These are phyloP conservation scores for Didymosphaeria variabile DNA, from an alignment of 2,329 filamentous ascomycete genomes.

Conservation along the genomic window DNA sequence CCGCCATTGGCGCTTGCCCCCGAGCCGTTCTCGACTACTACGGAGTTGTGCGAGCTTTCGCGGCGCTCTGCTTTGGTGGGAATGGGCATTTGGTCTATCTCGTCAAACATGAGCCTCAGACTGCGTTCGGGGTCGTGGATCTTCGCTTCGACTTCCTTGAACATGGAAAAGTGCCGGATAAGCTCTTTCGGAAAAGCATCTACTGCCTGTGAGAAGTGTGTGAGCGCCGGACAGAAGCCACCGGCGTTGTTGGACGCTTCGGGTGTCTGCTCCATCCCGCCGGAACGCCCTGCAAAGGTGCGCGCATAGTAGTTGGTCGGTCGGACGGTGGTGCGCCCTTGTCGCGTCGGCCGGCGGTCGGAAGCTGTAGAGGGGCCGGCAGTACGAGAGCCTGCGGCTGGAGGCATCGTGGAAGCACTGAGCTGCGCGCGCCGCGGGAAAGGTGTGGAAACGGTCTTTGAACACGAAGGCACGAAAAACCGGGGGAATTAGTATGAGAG, in stretches of 20 bases:
- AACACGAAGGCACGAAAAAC: constrained; percentile 29
- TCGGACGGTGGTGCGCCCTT: constrained; percentile 56
- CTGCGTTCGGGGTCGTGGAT: constrained; percentile 87
- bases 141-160: constrained; percentile 98
- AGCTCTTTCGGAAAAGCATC: constrained; percentile 93
- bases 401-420: constrained; percentile 44
- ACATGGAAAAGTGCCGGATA: constrained; percentile 90
- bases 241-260: constrained; percentile 49
- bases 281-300: constrained; percentile 52
- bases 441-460: constrained; percentile 22
- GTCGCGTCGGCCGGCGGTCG: constrained; percentile 53
- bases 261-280: constrained; percentile 50
- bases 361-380: constrained; percentile 28
- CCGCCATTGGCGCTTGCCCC: constrained; percentile 51
- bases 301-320: constrained; percentile 63
- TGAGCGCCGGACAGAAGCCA: constrained; percentile 72
- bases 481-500: constrained; percentile 24
- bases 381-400: constrained; percentile 44
- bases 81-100: constrained; percentile 61
- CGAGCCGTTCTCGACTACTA: constrained; percentile 50
- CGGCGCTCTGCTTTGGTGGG: constrained; percentile 48
- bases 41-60: constrained; percentile 36
- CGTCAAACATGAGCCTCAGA: constrained; percentile 77
- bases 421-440: constrained; percentile 27
- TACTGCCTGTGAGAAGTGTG: constrained; percentile 88